Evolutionary conservation across 1,284 basidiomycete species (phyloP).

Genomic region (Cryptococcus jaspeensis): DNA sequence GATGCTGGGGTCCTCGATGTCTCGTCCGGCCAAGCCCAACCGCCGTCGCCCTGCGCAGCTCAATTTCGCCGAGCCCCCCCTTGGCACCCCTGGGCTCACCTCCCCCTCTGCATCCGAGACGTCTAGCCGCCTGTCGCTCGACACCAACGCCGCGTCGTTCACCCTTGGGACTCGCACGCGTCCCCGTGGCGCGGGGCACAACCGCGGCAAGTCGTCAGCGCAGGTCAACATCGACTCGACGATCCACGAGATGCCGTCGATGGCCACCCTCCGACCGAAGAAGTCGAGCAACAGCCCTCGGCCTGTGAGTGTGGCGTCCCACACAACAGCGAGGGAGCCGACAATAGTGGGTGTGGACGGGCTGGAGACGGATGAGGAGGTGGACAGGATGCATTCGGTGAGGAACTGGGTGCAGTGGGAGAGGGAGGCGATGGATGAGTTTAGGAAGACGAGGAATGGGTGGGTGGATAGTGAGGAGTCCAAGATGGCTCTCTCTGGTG

Average conservation of each 20-base stretch:
- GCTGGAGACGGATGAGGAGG: conserved; percentile 10
- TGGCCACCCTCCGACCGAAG: conserved; percentile 27
- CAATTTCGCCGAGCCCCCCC: conserved; percentile 13
- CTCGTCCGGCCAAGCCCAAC: conserved; percentile 23
- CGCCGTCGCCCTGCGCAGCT: conserved; percentile 32
- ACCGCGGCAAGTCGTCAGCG: conserved; percentile 36
- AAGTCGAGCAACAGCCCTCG: conserved; percentile 13
- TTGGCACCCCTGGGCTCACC: conserved; percentile 36
- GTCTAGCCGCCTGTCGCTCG: conserved; percentile 37
- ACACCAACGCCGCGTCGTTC: conserved; percentile 30
- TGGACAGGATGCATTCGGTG: conserved; percentile 19
- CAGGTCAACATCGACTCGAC: conserved; percentile 34
- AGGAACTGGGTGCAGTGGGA: conserved; percentile 33
- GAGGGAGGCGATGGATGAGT: conserved; percentile 35
- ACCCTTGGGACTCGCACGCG: conserved; percentile 11
- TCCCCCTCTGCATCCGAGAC: conserved; percentile 40
- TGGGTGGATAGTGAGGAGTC: conserved; percentile 32
- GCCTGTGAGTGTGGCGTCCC: too few species aligned
- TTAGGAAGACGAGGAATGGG: conserved; percentile 17
- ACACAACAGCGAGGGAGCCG: not conserved
- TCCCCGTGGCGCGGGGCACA: conserved; percentile 22
- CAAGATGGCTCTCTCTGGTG: conserved; percentile 21
- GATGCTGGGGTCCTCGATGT: conserved; percentile 19
- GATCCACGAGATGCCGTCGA: conserved; percentile 42
- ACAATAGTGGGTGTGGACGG: conserved; percentile 14